These are phyloP conservation scores for Cyclotella distinguenda DNA, from an alignment of 108 stramenopile species.

Conservation along the genomic window DNA sequence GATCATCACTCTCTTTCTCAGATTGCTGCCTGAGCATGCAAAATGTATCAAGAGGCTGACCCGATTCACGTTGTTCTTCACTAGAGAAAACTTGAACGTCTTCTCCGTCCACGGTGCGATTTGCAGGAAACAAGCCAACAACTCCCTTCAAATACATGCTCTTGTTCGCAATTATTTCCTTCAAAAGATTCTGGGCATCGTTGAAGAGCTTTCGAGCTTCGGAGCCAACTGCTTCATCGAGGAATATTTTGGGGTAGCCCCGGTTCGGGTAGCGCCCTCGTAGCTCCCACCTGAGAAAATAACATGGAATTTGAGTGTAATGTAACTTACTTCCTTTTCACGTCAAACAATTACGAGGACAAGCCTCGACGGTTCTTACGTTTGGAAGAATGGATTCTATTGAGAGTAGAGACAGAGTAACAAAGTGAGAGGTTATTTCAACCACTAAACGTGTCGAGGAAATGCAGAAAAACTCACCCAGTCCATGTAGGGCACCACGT, in stretches of 20 bases:
- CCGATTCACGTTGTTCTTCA: constrained; percentile 78
- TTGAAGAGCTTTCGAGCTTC: constrained; percentile 98
- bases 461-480: constrained; percentile 63
- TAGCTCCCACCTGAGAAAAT: too few species aligned
- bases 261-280: constrained; percentile 99
- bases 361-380: too few species aligned
- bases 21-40: constrained; percentile 99
- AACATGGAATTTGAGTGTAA: too few species aligned
- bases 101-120: constrained; percentile 91
- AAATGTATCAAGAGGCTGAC: constrained; percentile 74
- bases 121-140: constrained; percentile 95
- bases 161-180: constrained; percentile 88
- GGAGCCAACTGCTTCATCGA: constrained; percentile 93
- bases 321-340: too few species aligned
- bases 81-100: constrained; percentile 93
- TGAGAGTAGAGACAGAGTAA: neutral
- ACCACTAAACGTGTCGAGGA: constrained; percentile 2
- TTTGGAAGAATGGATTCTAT: constrained; percentile 97
- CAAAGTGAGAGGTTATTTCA: neutral
- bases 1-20: constrained; percentile 96
- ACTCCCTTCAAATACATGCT: constrained; percentile 89
- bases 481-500: constrained; percentile 97
- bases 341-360: too few species aligned
- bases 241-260: constrained; percentile 99
- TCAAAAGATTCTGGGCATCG: constrained; percentile 95